Percentiles rank a stretch among this genome's conserved stretches.
phyloP scores from a whole-genome alignment of 208 protist genomes.

The Wallacemonas collosoma region DNA sequence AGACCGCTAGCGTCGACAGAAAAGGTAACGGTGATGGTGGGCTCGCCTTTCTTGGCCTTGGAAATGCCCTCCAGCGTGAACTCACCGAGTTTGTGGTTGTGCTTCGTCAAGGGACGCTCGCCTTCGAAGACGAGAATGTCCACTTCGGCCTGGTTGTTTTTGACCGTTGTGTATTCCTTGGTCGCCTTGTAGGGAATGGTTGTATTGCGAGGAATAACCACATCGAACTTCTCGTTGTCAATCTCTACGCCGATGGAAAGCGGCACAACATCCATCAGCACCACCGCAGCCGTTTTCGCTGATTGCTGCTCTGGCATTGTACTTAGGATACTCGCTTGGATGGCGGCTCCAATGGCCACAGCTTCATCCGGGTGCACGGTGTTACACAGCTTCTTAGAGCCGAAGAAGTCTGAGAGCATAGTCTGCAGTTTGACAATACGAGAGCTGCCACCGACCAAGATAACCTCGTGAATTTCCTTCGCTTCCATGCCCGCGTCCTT shows the following conservation, averaged over 20 bases:
- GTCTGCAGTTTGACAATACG: constrained; percentile 98
- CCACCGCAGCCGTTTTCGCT: constrained; percentile 88
- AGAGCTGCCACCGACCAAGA: constrained; percentile 96
- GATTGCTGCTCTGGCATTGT: constrained; percentile 74
- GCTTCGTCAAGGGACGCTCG: constrained; percentile 96
- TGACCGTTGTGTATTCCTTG: constrained; percentile 97
- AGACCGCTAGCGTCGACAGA: constrained; percentile 98
- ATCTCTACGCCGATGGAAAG: constrained; percentile 97
- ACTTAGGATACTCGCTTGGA: constrained; percentile 96
- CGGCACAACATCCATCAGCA: constrained; percentile 96
- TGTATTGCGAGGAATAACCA: constrained; percentile 88
- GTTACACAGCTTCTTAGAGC: constrained; percentile 92
- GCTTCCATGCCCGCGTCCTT: constrained; percentile 87
- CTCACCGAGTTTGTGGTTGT: constrained; percentile 98
- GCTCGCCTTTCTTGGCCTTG: constrained; percentile 95
- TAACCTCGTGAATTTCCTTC: constrained; percentile 86
- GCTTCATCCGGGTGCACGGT: constrained; percentile 96
- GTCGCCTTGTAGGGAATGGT: constrained; percentile 83
- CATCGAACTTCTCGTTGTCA: constrained; percentile 94
- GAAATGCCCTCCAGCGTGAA: constrained; percentile 95
- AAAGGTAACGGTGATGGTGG: constrained; percentile 98
- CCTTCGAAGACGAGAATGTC: constrained; percentile 99
- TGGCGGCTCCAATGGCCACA: constrained; percentile 99
- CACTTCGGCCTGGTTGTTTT: constrained; percentile 98
- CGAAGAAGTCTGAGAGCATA: constrained; percentile 70